Evolutionary conservation across 768 basidiomycete species (phyloP).

Genomic region (Termitomyces sp.): DNA sequence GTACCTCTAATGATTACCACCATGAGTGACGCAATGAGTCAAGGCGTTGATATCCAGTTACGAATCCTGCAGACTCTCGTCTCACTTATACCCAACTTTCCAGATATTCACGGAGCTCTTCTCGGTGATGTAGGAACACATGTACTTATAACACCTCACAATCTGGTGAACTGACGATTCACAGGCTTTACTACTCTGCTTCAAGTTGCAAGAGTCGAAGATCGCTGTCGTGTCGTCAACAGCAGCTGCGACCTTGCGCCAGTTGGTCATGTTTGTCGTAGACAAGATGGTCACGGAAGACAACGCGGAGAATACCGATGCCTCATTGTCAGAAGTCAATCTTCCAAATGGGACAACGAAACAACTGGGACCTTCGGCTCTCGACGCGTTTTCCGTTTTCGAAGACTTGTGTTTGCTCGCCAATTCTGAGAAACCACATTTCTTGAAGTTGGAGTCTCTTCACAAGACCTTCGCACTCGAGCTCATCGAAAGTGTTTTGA

Average conservation of each 20-base stretch:
- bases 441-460: slow-evolving; percentile 77
- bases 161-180: neutral
- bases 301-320: slow-evolving; percentile 30
- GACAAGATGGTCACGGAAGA: slow-evolving; percentile 91
- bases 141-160: neutral
- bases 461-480: slow-evolving; percentile 97
- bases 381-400: slow-evolving; percentile 85
- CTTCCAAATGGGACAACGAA: slow-evolving; percentile 70
- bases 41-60: slow-evolving; percentile 96
- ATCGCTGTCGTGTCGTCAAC: slow-evolving; percentile 97
- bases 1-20: slow-evolving; percentile 80
- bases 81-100: slow-evolving; percentile 86
- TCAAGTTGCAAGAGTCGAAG: slow-evolving; percentile 92
- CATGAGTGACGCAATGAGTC: slow-evolving; percentile 83
- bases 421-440: slow-evolving; percentile 73
- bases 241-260: slow-evolving; percentile 92
- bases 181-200: slow-evolving; percentile 89
- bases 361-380: slow-evolving; percentile 66
- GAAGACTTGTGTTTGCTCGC: slow-evolving; percentile 91
- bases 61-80: slow-evolving; percentile 91
- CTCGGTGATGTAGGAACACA: slow-evolving; percentile 66
- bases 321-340: slow-evolving; percentile 35
- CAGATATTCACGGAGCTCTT: slow-evolving; percentile 71
- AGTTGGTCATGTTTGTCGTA: slow-evolving; percentile 96
- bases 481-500: slow-evolving; percentile 93